Percentiles rank a stretch among this genome's conserved stretches.
These are phyloP conservation scores for Niebla homalea DNA, from an alignment of 495 filamentous ascomycete genomes.

Conservation along the genomic window DNA sequence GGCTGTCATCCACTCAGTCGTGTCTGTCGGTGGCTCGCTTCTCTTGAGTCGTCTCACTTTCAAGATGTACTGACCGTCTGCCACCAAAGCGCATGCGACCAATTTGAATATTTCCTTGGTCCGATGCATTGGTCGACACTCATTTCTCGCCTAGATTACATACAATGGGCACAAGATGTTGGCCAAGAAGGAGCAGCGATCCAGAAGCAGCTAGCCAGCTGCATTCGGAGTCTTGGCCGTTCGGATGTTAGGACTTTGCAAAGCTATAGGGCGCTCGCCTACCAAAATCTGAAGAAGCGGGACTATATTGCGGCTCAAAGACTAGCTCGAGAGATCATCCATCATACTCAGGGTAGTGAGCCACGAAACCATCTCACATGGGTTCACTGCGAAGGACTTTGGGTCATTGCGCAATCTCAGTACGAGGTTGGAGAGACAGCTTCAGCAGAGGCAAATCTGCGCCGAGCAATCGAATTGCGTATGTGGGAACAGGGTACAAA, in stretches of 20 bases:
- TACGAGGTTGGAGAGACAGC: not conserved
- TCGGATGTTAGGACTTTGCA: not conserved
- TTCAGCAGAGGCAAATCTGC: not conserved
- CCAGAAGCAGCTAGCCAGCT: not conserved
- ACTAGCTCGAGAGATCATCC: not conserved
- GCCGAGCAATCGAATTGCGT: not conserved
- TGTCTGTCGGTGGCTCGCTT: not conserved
- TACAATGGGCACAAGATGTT: not conserved
- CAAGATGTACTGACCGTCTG: not conserved
- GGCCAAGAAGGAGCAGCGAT: not conserved
- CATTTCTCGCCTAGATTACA: not conserved
- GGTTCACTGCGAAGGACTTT: not conserved
- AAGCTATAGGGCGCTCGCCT: not conserved
- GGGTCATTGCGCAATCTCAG: not conserved
- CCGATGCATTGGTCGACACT: not conserved
- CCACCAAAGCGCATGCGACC: not conserved
- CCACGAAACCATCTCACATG: not conserved
- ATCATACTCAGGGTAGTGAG: not conserved
- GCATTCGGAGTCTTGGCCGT: not conserved
- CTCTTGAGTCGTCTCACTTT: not conserved
- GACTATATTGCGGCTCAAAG: not conserved
- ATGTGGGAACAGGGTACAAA: not conserved
- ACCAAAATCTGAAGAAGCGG: accelerated
- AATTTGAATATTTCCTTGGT: not conserved
- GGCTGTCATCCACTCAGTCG: not conserved